Base-by-base conservation (phyloP, 2,329 filamentous ascomycete species). In the Botrytis hyacinthi region DNA sequence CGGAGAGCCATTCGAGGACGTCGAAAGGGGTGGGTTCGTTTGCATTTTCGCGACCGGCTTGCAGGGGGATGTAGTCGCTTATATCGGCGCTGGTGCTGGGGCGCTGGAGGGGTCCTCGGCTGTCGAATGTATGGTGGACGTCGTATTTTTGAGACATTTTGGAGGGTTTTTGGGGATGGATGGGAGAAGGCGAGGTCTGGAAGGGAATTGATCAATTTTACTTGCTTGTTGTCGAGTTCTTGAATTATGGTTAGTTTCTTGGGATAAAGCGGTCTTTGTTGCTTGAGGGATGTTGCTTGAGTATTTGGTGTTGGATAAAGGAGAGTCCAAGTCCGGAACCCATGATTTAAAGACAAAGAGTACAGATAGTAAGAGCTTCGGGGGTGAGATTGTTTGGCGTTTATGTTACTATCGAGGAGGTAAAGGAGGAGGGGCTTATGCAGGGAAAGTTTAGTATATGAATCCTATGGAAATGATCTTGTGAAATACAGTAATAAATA, bases 191-290 rank as follows among this genome's bases (percentile, higher is more conserved):
- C 2, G 48, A 54, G 26, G 48, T 54, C 7, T 0, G 51, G 51
- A 18, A 8, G 1, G 22, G 12, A 1, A 16, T 54, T n/a, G 16
- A n/a, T 54, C 48, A 54, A 54, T 54, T 54, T 4, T 16, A 1
- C 4, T n/a, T 54, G 12, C 48, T 54, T 54, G 26, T n/a, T n/a
- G 26, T 54, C 12, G 48, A 54, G 5, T n/a, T 10, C 48, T 54
- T 54, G 26, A 16, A n/a, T 5, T 54, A 54, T 54, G 48, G 26
- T 16, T n/a, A 2, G 22, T n/a, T 29, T n/a, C 14, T 37, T 20
- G n/a, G n/a, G 40, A 57, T 42, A 57, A 32, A 57, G n/a, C 18
- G 29, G 37, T 42, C 48, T 69, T 69, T 59, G 37, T 69, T 42
- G 14, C 20, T 22, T 42, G 7, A 4, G 35, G 12, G 16, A 16